Percentiles rank a stretch among this genome's conserved stretches.
These are phyloP conservation scores for Hericium erinaceus DNA, from an alignment of 768 basidiomycete species.

Conservation along the genomic window DNA sequence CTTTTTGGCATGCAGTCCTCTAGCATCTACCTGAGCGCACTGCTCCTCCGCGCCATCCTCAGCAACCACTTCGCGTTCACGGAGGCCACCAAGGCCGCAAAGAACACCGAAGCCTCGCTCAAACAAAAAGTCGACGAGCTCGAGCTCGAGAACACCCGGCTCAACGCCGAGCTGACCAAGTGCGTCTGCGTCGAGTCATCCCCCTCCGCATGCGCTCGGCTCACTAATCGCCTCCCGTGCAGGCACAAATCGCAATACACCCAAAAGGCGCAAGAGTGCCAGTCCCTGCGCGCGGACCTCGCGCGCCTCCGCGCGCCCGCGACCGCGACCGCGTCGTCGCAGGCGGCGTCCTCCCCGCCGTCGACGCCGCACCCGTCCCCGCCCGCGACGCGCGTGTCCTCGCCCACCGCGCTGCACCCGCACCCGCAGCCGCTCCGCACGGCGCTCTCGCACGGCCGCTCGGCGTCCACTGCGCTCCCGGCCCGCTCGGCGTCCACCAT, in stretches of 20 bases:
- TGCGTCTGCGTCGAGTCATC: conserved; percentile 28
- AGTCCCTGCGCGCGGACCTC: conserved; percentile 14
- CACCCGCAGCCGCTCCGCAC: conserved; percentile 4
- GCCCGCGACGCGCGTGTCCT: conserved; percentile 14
- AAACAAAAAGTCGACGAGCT: conserved; percentile 60
- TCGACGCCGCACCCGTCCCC: conserved; percentile 3
- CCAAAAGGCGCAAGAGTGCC: conserved; percentile 17
- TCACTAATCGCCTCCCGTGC: neutral
- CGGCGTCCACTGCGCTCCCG: neutral
- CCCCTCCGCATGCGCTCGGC: neutral
- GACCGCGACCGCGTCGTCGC: conserved; percentile 7
- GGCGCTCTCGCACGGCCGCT: conserved; percentile 4
- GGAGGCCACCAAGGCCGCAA: conserved; percentile 62
- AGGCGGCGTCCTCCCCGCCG: conserved; percentile 6
- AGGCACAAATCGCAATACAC: conserved; percentile 8
- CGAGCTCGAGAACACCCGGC: conserved; percentile 44
- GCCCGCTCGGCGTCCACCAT: neutral
- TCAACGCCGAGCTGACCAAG: conserved; percentile 68
- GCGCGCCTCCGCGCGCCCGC: conserved; percentile 10
- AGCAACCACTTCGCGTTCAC: conserved; percentile 77
- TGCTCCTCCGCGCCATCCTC: conserved; percentile 73
- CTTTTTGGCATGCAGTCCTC: conserved; percentile 36
- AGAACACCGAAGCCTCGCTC: conserved; percentile 49
- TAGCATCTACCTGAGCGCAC: conserved; percentile 67
- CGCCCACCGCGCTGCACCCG: conserved; percentile 9